Base-by-base conservation (phyloP, 768 basidiomycete genomes). In the Arthromyces matolae region DNA sequence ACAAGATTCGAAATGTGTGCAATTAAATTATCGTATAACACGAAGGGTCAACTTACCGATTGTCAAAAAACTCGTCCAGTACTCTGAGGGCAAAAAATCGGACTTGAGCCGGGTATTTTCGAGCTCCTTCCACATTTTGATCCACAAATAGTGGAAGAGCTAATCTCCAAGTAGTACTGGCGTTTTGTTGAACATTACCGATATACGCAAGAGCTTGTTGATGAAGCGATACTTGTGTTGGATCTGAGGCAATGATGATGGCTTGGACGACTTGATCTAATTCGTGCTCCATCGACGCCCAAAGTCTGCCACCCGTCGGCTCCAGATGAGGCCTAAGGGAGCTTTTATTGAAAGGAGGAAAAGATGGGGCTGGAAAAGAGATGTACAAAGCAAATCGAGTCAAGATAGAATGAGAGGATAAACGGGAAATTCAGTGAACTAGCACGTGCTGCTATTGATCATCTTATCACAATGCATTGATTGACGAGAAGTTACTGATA, bases 201-300 rank as follows among this genome's bases (percentile, higher is more conserved):
- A 97, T 73, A 65, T 88, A 97, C 47, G 85, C 81, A 56, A 96
- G 73, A 27, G 94, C 94, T 64, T 94, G 86, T 49, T 84, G 86
- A 67, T 93, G 89, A 27, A 95, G 69, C 22, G 77, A 64, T 46
- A 71, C 72, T 65, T 84, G 86, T 12, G 74, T 70, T 45, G 85
- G 86, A 71, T 93, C 86, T 51, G 87, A 87, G 42, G 93, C 93
- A 69, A 95, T 86, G 62, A 78, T 71, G 67, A 94, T 92, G 39
- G 93, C 93, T 69, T 85, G 86, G 14, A 88, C 81, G 54, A 89
- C 74, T 63, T 81, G 85, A 56, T 85, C 79, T 58, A 86, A 74
- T 70, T 87, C 82, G 60, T 79, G 81, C 29, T 89, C 84, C 89
- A 89, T 89, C 28, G 60, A 46, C 45, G 37, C 25, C 27, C 28